Percentiles rank a stretch among this genome's conserved stretches.
Evolutionary conservation across 1,139 yeast species (phyloP).

Genomic region (Zygosaccharomyces sapae): DNA sequence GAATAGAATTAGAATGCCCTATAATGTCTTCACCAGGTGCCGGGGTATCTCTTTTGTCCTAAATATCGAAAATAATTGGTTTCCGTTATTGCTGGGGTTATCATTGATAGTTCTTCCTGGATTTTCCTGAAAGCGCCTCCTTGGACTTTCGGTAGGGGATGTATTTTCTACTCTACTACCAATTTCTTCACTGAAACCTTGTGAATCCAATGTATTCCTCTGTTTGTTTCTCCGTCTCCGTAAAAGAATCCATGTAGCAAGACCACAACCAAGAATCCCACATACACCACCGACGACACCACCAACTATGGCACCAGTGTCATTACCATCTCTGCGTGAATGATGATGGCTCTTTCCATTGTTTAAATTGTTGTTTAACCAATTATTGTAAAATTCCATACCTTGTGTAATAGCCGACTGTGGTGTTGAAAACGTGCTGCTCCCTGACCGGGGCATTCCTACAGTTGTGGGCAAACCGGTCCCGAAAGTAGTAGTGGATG

Average conservation of each 20-base stretch:
- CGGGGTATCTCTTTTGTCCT: constrained; percentile 2
- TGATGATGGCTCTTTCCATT: constrained; percentile 7
- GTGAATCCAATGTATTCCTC: constrained; percentile 6
- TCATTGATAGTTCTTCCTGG: background rate
- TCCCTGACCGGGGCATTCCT: constrained; percentile 23
- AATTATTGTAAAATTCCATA: constrained; percentile 27
- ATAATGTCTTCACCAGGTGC: background rate
- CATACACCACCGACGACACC: constrained; percentile 32
- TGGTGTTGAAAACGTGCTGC: constrained; percentile 26
- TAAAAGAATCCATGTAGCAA: constrained; percentile 17
- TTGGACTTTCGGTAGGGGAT: constrained; percentile 3
- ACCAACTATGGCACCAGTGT: constrained; percentile 26
- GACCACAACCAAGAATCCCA: constrained; percentile 20
- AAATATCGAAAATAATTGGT: constrained; percentile 3
- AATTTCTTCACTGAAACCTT: constrained; percentile 17
- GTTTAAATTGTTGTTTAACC: constrained; percentile 20
- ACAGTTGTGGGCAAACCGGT: constrained; percentile 38
- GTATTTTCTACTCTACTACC: constrained; percentile 15
- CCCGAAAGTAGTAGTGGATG: constrained; percentile 38
- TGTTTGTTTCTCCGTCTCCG: constrained; percentile 14
- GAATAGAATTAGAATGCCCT: background rate
- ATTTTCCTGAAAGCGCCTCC: background rate
- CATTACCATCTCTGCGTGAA: constrained; percentile 1
- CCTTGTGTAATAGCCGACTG: constrained; percentile 37
- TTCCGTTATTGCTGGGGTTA: background rate